phyloP scores from a whole-genome alignment of 352 stramenopile genomes.

The Phytophthora fragariae region DNA sequence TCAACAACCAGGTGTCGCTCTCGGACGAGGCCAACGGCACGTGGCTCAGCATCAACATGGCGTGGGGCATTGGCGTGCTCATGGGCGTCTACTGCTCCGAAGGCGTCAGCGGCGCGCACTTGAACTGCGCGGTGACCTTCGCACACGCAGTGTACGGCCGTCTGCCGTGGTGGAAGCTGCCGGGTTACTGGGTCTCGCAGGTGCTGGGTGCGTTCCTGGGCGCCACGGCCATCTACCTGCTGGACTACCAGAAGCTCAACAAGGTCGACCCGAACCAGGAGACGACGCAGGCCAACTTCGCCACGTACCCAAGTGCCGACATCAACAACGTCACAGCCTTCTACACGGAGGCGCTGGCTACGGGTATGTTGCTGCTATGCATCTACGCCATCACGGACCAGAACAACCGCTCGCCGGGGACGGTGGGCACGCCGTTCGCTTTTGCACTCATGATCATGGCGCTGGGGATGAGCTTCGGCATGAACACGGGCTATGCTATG shows the following conservation, averaged over 20 bases:
- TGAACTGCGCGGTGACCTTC: slow-evolving; percentile 3
- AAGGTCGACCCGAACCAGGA: slow-evolving; percentile 12
- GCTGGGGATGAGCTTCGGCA: slow-evolving; percentile 1
- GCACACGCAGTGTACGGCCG: slow-evolving; percentile 4
- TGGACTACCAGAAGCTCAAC: slow-evolving; percentile 20
- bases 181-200: slow-evolving; percentile 10
- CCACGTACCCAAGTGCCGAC: slow-evolving; percentile 17
- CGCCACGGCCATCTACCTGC: slow-evolving; percentile 9
- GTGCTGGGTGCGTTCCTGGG: slow-evolving; percentile 11
- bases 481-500: slow-evolving; percentile 15
- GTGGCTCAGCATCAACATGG: slow-evolving; percentile 10
- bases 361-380: slow-evolving; percentile 8
- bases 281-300: slow-evolving; percentile 13
- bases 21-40: slow-evolving; percentile 13
- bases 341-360: slow-evolving; percentile 6
- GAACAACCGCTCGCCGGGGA: slow-evolving; percentile 16
- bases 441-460: slow-evolving; percentile 2
- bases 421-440: not conserved
- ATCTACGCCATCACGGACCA: slow-evolving; percentile 26
- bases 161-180: slow-evolving; percentile 6
- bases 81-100: slow-evolving; percentile 24
- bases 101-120: slow-evolving; percentile 14
- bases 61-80: slow-evolving; percentile 17
- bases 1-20: slow-evolving; percentile 20
- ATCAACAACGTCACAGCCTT: slow-evolving; percentile 20